Percentiles rank a stretch among this genome's conserved stretches.
phyloP scores from a whole-genome alignment of 805 yeast species.

The Kazachstania bromeliacearum region DNA sequence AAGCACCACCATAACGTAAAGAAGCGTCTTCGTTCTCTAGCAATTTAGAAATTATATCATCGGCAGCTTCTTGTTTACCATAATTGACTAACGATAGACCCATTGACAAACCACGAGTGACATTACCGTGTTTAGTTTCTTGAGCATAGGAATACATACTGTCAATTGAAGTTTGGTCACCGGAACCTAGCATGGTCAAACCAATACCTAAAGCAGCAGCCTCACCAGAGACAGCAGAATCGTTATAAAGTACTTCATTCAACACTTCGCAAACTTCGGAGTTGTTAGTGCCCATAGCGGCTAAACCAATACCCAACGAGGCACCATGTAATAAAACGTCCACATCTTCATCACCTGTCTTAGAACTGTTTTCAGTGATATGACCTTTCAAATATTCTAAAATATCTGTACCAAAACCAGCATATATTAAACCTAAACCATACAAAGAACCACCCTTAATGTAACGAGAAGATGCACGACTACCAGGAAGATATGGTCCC shows the following conservation, averaged over 20 bases:
- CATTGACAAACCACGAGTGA: conserved; percentile 84
- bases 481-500: conserved; percentile 85
- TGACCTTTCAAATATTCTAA: conserved; percentile 68
- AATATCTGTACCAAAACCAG: conserved; percentile 90
- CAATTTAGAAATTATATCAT: conserved; percentile 53
- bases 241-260: conserved; percentile 75
- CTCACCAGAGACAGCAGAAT: conserved; percentile 89
- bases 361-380: conserved; percentile 50
- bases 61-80: conserved; percentile 78
- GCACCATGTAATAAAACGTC: conserved; percentile 94
- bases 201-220: conserved; percentile 97
- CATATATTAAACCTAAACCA: conserved; percentile 88
- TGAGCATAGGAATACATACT: conserved; percentile 88
- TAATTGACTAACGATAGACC: conserved; percentile 82
- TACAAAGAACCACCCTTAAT: conserved; percentile 93
- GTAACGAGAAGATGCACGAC: conserved; percentile 58
- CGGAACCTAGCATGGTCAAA: conserved; percentile 87
- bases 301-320: conserved; percentile 87
- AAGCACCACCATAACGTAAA: conserved; percentile 92
- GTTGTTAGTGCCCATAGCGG: conserved; percentile 88
- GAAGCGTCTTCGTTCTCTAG: conserved; percentile 69
- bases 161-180: conserved; percentile 51
- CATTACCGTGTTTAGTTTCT: conserved; percentile 93
- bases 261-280: conserved; percentile 69
- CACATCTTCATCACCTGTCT: conserved; percentile 55